phyloP scores from a whole-genome alignment of 345 rosid species.

The Balakata baccata region DNA sequence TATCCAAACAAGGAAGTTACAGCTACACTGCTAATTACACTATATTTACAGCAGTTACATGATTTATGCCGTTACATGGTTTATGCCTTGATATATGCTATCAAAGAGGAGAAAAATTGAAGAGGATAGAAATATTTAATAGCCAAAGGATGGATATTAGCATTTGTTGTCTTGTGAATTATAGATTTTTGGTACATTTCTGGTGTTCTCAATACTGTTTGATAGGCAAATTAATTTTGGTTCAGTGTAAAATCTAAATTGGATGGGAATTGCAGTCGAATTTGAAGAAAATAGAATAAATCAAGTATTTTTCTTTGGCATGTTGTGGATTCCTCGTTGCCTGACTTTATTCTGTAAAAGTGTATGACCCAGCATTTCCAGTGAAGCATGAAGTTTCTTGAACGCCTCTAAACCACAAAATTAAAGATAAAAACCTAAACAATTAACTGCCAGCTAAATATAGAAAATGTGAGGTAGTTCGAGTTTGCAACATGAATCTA shows the following conservation, averaged over 20 bases:
- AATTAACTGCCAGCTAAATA: too few species aligned
- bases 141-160: background rate
- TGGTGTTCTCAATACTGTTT: background rate
- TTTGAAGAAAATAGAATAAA: background rate
- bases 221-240: background rate
- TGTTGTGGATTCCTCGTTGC: background rate
- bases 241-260: background rate
- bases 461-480: too few species aligned
- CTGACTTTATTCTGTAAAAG: background rate
- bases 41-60: too few species aligned
- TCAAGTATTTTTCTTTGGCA: background rate
- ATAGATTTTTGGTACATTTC: background rate
- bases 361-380: background rate
- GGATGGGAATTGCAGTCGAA: too few species aligned
- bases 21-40: too few species aligned
- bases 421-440: too few species aligned
- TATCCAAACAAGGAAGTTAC: too few species aligned
- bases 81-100: too few species aligned
- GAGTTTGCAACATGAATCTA: too few species aligned
- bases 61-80: too few species aligned
- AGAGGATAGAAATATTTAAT: background rate
- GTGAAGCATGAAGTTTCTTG: background rate
- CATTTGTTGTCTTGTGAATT: background rate
- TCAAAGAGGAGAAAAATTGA: background rate
- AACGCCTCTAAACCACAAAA: too few species aligned